phyloP scores from a whole-genome alignment of 192 early-diverging fungal genomes.

The Dispira simplex region DNA sequence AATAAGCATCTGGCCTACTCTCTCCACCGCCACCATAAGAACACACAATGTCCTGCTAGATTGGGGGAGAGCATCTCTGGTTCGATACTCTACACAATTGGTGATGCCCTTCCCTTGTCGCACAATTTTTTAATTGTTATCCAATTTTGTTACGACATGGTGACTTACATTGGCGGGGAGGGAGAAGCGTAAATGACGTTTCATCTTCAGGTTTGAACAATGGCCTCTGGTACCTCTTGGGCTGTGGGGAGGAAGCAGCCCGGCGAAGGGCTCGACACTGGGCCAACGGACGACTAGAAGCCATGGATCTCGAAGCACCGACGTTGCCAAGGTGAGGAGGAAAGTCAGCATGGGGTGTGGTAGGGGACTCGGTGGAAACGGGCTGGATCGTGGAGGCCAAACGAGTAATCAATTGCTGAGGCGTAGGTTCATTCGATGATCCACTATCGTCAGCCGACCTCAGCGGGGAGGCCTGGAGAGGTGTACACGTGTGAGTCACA shows the following conservation, averaged over 20 bases:
- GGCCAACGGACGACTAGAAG: not conserved
- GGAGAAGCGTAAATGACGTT: too few relatives aligned
- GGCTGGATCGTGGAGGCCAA: not conserved
- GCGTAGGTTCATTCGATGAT: not conserved
- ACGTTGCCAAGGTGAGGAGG: not conserved
- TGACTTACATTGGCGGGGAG: too few relatives aligned
- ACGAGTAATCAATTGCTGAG: not conserved
- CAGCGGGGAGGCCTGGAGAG: not conserved
- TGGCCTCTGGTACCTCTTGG: too few relatives aligned
- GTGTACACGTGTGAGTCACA: not conserved
- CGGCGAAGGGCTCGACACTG: not conserved
- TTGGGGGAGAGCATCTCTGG: too few relatives aligned
- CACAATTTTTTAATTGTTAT: too few relatives aligned
- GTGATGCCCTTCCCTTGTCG: too few relatives aligned
- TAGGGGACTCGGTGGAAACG: not conserved
- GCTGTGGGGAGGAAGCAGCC: not conserved
- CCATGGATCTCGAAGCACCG: not conserved
- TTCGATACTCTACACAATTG: too few relatives aligned
- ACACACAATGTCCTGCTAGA: too few relatives aligned
- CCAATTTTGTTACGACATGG: too few relatives aligned
- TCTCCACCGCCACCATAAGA: too few relatives aligned
- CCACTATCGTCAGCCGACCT: not conserved
- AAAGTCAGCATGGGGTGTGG: not conserved
- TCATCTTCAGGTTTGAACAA: too few relatives aligned
- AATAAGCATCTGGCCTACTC: too few relatives aligned